Base-by-base conservation (phyloP, 768 basidiomycete genomes). In the Calocybe cyanea region DNA sequence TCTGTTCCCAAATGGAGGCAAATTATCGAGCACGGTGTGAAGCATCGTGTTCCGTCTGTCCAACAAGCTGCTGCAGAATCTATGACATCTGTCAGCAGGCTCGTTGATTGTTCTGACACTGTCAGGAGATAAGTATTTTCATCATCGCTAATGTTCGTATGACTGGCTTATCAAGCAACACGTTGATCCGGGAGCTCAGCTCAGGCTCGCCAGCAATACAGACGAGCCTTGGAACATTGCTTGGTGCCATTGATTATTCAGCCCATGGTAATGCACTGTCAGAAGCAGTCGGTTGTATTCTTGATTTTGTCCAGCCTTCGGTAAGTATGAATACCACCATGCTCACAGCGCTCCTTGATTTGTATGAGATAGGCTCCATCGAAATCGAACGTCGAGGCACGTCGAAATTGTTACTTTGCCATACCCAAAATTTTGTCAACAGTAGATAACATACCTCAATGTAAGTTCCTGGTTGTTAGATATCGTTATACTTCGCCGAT, bases 61-160 rank as follows among this genome's bases (percentile, higher is more conserved):
- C 94, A 94, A 64, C 81, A 87, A 54, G 81, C 84, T 7, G 89
- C 85, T 25, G 85, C 91, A 10, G 63, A 60, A 19, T 85, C 87
- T 5, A 75, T 91, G 69, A 75, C 77, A 2, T 63, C 74, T n/a
- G 65, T 89, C 46, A 93, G 90, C 61, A 69, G 69, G 45, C 71
- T 90, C 1, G 69, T 73, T 23, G 83, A 92, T 54, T 86, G 81
- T 54, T 77, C 81, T 2, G 55, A 57, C 17, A 72, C 80, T 46
- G 71, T 93, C 32, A 63, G 72, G 56, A 92, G 85, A 92, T 95
- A 65, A 75, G 92, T 82, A 19, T 18, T 38, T 37, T 23, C 33
- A 31, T 17, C 28, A 50, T 43, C 28, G 54, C 49, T 41, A n/a
- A n/a, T n/a, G n/a, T 56, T 39, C 7, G 31, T 43, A 34, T 49